Evolutionary conservation across 164 flowering plant species (phyloP), one percentile per base, ranked within the genome.

Genomic region (Hamamelis virginiana): DNA sequence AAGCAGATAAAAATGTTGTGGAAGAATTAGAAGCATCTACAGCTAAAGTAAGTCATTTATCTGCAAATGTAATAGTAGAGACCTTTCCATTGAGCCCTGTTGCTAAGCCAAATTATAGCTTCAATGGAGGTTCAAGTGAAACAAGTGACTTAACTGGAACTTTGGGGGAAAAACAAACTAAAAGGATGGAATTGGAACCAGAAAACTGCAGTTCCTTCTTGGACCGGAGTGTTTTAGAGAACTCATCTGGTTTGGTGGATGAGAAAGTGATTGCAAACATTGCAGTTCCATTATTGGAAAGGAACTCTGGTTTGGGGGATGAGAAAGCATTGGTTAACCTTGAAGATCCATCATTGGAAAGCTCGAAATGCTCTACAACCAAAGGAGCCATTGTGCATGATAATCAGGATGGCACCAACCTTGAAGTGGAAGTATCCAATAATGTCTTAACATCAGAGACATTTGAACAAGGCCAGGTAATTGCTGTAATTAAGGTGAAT

Each of bases 31-130:
- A 66, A 48, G 64, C 65, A 22, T 51, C 76, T 33, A 44, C 44
- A 19, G 60, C 67, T 64, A 47, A 51, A 66, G 64, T 76, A 16
- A 69, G 73, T 70, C 67, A 67, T 47, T 53, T 74, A 21, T 71
- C 67, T 33, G 61, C 73, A 38, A 81, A 73, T 55, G 71, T 83
- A 51, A 58, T 65, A 8, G 91, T 87, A 33, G 94, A 89, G 77
- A 84, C 86, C 44, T 85, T 85, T 78, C 94, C 90, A 22, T 22
- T 85, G 13, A 67, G 62, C 28, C 61, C 84, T 58, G 68, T 74
- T 59, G 1, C 73, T 23, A 73, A 65, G 50, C 61, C 67, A 21
- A 53, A 58, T 41, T 56, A 71, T 22, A 56, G 47, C 38, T 59
- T 63, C 11, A 78, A 75, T 53, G 72, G 22, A 70, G 44, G 18